Conservation (phyloP, 2,329 filamentous ascomycete genomes). For the Metarhizium anisopliae region DNA sequence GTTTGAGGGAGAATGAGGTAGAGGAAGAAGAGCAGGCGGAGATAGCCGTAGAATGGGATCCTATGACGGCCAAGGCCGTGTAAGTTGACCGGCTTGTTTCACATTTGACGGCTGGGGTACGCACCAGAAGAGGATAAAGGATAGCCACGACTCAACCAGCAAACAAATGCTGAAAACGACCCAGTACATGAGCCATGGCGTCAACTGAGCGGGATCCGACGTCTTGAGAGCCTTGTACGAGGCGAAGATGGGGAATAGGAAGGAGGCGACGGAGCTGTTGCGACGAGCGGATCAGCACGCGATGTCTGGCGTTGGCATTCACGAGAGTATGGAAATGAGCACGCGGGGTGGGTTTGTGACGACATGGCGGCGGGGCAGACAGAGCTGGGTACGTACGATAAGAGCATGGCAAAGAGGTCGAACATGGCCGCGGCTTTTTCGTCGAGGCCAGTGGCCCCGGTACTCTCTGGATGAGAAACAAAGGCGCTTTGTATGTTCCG, state of each 20-base stretch:
- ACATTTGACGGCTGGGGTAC: slow-evolving; percentile 9
- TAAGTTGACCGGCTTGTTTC: background rate
- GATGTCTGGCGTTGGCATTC: slow-evolving; percentile 1
- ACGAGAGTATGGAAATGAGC: slow-evolving; percentile 5
- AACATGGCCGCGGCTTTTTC: slow-evolving; percentile 49
- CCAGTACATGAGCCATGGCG: slow-evolving; percentile 99
- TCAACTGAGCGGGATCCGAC: slow-evolving; percentile 77
- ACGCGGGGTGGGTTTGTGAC: slow-evolving; percentile 6
- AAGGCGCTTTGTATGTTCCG: background rate
- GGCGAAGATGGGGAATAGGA: slow-evolving; percentile 91
- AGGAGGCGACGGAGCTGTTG: slow-evolving; percentile 70
- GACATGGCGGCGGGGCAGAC: slow-evolving; percentile 9
- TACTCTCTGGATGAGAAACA: background rate
- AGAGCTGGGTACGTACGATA: slow-evolving; percentile 52
- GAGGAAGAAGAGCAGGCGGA: slow-evolving; percentile 77
- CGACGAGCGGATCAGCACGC: slow-evolving; percentile 1
- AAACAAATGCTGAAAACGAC: slow-evolving; percentile 78
- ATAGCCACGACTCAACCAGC: slow-evolving; percentile 77
- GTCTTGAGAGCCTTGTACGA: slow-evolving; percentile 97
- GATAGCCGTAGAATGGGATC: slow-evolving; percentile 90
- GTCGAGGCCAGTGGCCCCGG: slow-evolving; percentile 12
- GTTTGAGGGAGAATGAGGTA: slow-evolving; percentile 97
- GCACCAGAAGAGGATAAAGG: slow-evolving; percentile 77
- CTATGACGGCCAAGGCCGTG: slow-evolving; percentile 26
- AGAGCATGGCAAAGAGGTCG: slow-evolving; percentile 65